Evolutionary conservation across 2,329 filamentous ascomycete species (phyloP).

Genomic region (Parastagonospora avenae): DNA sequence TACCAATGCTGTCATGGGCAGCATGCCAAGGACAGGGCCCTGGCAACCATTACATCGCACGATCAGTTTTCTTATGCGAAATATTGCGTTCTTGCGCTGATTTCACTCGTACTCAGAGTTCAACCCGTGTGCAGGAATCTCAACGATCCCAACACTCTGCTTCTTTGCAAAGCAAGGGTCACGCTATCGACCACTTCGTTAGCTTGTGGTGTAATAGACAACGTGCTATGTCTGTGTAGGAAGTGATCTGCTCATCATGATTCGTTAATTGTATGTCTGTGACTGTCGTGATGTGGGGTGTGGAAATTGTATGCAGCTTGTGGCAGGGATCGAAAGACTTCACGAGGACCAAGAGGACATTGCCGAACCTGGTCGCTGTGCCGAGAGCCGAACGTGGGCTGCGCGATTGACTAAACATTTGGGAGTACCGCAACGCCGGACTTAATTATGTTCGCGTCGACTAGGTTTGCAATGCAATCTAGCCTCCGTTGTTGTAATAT

Average conservation of each 20-base stretch:
- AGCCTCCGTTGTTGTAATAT: constrained; percentile 15
- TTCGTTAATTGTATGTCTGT: background rate
- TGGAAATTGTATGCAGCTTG: constrained; percentile 7
- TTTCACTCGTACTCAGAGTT: too few relatives aligned
- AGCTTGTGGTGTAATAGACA: constrained; percentile 2
- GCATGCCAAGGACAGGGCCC: too few relatives aligned
- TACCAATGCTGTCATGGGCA: too few relatives aligned
- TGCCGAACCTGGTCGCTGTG: background rate
- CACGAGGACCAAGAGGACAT: background rate
- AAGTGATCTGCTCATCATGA: constrained; percentile 13
- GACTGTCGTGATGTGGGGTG: constrained; percentile 11
- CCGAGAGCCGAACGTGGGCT: background rate
- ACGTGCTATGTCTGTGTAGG: constrained; percentile 11
- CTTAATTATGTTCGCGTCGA: constrained; percentile 2
- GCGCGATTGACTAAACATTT: background rate
- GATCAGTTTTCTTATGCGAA: too few relatives aligned
- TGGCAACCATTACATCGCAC: too few relatives aligned
- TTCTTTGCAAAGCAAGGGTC: background rate
- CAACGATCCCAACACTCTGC: background rate
- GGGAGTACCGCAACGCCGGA: background rate
- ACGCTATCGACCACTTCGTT: background rate
- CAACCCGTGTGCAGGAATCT: too few relatives aligned
- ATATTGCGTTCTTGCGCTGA: too few relatives aligned
- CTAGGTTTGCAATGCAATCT: constrained; percentile 11
- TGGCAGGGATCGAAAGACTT: background rate